These are phyloP conservation scores for Diaporthe citrichinensis DNA, from an alignment of 2,329 filamentous ascomycete species.

Conservation along the genomic window DNA sequence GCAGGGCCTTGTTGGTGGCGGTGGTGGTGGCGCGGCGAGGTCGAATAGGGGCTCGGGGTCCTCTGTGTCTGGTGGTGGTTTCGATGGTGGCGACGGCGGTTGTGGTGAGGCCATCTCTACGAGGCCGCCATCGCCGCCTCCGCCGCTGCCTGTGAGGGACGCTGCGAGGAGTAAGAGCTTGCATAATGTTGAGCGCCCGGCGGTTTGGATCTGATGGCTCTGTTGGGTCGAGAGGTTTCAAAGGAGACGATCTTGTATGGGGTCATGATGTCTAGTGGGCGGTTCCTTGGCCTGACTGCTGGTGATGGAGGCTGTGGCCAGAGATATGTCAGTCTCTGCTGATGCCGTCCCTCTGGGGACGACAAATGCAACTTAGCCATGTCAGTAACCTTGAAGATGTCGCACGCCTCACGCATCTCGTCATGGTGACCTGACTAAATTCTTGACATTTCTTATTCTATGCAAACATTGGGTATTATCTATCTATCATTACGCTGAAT, in stretches of 20 bases:
- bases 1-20: not conserved
- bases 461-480: slow-evolving; percentile 10
- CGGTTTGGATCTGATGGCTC: not conserved
- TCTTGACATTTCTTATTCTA: not conserved
- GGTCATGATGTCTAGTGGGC: not conserved
- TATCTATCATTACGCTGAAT: slow-evolving; percentile 1
- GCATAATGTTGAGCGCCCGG: not conserved
- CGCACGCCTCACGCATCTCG: not conserved
- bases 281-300: too few species aligned
- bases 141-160: not conserved
- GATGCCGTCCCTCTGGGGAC: not conserved
- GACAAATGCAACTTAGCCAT: too few species aligned
- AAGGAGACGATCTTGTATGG: not conserved
- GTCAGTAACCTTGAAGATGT: not conserved
- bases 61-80: not conserved
- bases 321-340: too few species aligned
- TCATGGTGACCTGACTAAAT: not conserved
- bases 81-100: not conserved
- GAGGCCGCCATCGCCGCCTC: not conserved
- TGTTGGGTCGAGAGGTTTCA: too few species aligned
- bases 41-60: not conserved
- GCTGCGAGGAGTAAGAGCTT: slow-evolving; percentile 18
- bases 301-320: not conserved
- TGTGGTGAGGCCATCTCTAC: not conserved
- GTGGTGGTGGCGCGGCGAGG: not conserved